These are phyloP conservation scores for Colletotrichum truncatum DNA, from an alignment of 2,329 filamentous ascomycete genomes.

Conservation along the genomic window DNA sequence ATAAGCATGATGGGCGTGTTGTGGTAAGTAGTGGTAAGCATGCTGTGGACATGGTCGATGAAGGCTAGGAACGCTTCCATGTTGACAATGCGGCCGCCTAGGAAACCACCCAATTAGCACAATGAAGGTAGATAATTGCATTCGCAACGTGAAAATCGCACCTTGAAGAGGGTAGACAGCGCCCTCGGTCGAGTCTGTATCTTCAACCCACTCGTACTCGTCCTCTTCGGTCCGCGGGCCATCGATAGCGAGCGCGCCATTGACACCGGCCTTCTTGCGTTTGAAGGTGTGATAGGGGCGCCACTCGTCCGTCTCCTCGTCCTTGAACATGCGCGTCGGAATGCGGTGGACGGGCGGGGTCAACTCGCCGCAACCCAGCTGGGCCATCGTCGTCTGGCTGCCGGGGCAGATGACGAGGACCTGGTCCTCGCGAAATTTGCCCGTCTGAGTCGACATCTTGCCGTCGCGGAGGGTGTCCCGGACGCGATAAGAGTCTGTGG, in stretches of 20 bases:
- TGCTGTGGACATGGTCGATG: constrained; percentile 89
- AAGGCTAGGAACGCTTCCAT: constrained; percentile 95
- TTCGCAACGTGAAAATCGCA: constrained; percentile 39
- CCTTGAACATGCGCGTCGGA: constrained; percentile 93
- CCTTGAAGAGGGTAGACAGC: constrained; percentile 86
- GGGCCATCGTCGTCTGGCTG: constrained; percentile 89
- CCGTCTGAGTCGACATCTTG: constrained; percentile 63
- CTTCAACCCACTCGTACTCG: constrained; percentile 82
- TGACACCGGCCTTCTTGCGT: constrained; percentile 57
- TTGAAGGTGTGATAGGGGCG: constrained; percentile 80
- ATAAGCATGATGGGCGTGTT: constrained; percentile 95
- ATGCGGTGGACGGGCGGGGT: constrained; percentile 89
- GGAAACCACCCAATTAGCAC: constrained; percentile 29
- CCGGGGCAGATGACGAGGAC: constrained; percentile 80
- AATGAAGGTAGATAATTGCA: neutral
- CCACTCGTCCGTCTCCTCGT: constrained; percentile 80
- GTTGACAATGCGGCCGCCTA: constrained; percentile 83
- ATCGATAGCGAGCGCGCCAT: constrained; percentile 23
- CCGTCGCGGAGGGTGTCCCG: constrained; percentile 6
- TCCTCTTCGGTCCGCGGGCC: constrained; percentile 55
- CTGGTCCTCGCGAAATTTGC: constrained; percentile 73
- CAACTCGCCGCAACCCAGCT: constrained; percentile 89
- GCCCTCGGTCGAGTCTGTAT: constrained; percentile 86
- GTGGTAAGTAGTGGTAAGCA: constrained; percentile 90
- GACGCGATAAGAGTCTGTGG: neutral